Conservation (phyloP, 2,329 filamentous ascomycete species). For the Aspergillus sp. region DNA sequence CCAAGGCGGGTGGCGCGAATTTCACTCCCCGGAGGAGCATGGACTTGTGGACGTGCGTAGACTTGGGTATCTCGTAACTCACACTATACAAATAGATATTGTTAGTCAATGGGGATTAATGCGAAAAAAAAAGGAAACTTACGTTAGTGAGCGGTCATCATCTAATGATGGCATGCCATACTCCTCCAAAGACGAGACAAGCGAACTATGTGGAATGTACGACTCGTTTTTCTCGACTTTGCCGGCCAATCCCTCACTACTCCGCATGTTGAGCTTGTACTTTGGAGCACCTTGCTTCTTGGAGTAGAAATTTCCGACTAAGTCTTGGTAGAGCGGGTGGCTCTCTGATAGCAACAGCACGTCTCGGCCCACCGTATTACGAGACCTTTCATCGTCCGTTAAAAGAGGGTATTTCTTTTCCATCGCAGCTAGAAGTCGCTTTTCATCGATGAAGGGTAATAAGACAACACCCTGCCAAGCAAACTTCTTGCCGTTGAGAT, state of each 20-base stretch:
- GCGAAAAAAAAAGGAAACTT: slow-evolving; percentile 37
- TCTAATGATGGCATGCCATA: slow-evolving; percentile 74
- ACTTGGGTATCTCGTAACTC: slow-evolving; percentile 77
- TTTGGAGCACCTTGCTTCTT: slow-evolving; percentile 72
- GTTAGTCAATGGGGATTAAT: neutral
- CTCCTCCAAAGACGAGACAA: slow-evolving; percentile 74
- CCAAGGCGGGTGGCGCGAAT: slow-evolving; percentile 69
- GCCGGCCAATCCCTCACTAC: slow-evolving; percentile 77
- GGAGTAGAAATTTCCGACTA: slow-evolving; percentile 84
- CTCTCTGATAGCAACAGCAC: slow-evolving; percentile 80
- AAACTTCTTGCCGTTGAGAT: slow-evolving; percentile 97
- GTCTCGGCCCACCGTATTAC: slow-evolving; percentile 79
- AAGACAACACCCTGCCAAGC: slow-evolving; percentile 95
- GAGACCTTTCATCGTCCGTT: slow-evolving; percentile 70
- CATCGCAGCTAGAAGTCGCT: slow-evolving; percentile 78
- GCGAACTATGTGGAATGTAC: slow-evolving; percentile 78
- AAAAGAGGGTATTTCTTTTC: slow-evolving; percentile 77
- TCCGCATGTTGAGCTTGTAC: slow-evolving; percentile 71
- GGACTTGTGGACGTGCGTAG: slow-evolving; percentile 77
- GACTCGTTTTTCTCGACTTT: slow-evolving; percentile 76
- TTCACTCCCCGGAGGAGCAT: slow-evolving; percentile 86
- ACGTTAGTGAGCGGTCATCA: slow-evolving; percentile 83
- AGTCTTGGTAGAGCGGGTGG: slow-evolving; percentile 81
- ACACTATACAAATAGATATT: slow-evolving; percentile 57
- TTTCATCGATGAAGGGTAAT: slow-evolving; percentile 94